Evolutionary conservation across 2,329 filamentous ascomycete genomes (phyloP), one percentile per base, ranked within the genome.

Genomic region (Colletotrichum sp.): DNA sequence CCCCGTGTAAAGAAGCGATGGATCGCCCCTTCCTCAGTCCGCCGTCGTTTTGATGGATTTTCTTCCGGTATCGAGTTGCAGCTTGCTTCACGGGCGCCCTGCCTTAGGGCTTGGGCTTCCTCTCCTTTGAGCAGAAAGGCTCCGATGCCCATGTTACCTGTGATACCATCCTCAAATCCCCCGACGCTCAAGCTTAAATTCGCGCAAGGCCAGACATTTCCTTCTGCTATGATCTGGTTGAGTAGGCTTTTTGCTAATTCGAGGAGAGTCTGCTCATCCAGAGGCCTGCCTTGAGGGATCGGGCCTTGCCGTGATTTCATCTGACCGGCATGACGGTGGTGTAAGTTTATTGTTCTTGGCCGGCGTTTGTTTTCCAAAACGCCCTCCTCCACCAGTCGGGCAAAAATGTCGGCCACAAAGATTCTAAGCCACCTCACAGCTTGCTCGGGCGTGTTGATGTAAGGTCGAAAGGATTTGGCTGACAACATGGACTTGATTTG

Each of bases 401-500:
- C 94, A 84, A 94, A 97, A 68, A 99, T 98, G 83, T 99, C 97
- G 2, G 95, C 95, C 6, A 91, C 93, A 83, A 99, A 99, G 71
- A 99, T 98, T 13, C 94, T 90, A 52, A 99, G 88, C 97, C 97
- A 99, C 76, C 93, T 93, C 28, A 91, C 88, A 2, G 94, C 96
- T 83, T 98, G 95, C 26, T 97, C 95, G 21, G 91, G 87, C 3
- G 89, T 94, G 79, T 92, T 94, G 82, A 99, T 96, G 72, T 90
- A 92, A 0, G 97, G 97, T 30, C 95, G 90, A 81, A 99, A 99
- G 0, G 96, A 98, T 83, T 99, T 99, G 24, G 97, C 96, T 2
- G 96, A 98, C 16, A 99, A 89, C 96, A 99, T 99, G 18, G 95
- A 97, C 84, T 99, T 98, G 87, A 98, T 98, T 81, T 97, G 95